Base-by-base conservation (phyloP, 768 basidiomycete genomes). In the Exidia glandulosa region DNA sequence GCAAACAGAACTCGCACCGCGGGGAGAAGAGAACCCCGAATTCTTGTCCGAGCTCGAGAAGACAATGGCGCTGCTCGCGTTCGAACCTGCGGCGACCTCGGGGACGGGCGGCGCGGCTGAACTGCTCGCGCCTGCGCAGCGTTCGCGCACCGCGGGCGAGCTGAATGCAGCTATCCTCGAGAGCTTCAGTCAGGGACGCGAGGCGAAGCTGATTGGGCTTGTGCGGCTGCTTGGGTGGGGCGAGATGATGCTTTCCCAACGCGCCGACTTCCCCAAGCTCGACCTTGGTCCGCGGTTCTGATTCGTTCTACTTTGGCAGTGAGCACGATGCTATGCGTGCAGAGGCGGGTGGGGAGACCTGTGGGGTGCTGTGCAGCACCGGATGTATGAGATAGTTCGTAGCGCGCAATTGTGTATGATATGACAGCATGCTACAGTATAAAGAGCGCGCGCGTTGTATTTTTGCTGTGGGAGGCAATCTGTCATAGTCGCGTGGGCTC, bases 81-180 rank as follows among this genome's bases (percentile, higher is more conserved):
- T 91, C 70, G 87, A 90, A 63, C 65, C 79, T 29, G 78, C 78
- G 47, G 9, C 41, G 16, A 23, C 19, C 41, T 6, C 41, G 10
- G 19, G 41, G 19, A 19, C 19, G 6, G 50, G 50, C 6, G 50
- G 50, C 6, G 91, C 96, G 65, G 77, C 83, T 23, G 86, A 92
- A 59, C 76, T 98, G 58, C 73, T 98, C 68, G 86, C 87, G 31
- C 87, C 90, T 32, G 85, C 84, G 25, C 94, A 97, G 70, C 81
- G 95, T 56, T 81, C 91, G 82, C 89, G 88, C 74, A 95, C 94
- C n/a, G 94, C 94, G 1, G 86, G 88, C 25, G 92, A 95, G 74
- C 85, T 98, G 69, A 99, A 99, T 68, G 88, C 90, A 1, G 94
- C 95, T 32, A 95, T 99, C 59, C 75, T 99, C 68, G 90, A 94